phyloP scores from a whole-genome alignment of 2,329 filamentous ascomycete species.

The Fusarium sp. region DNA sequence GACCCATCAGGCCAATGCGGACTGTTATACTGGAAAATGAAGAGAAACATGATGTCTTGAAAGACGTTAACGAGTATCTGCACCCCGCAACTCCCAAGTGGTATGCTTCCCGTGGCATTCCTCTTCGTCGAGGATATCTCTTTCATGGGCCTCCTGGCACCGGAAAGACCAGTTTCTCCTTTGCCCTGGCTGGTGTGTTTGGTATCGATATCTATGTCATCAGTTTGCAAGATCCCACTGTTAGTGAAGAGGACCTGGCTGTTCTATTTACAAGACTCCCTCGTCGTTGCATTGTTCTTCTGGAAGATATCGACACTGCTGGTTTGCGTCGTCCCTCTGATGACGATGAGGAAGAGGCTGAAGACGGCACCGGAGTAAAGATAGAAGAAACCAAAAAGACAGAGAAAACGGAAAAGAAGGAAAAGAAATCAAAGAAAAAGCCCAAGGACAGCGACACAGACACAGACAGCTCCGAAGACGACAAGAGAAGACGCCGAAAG shows the following conservation, averaged over 20 bases:
- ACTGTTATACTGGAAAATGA: conserved; percentile 78
- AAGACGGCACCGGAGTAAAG: conserved; percentile 18
- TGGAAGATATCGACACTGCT: conserved; percentile 77
- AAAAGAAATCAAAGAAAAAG: conserved; percentile 47
- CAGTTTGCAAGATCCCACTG: conserved; percentile 63
- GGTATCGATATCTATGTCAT: conserved; percentile 75
- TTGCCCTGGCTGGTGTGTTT: conserved; percentile 73
- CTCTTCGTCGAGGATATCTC: conserved; percentile 79
- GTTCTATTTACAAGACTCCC: conserved; percentile 70
- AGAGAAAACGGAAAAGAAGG: conserved; percentile 22
- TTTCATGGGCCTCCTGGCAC: conserved; percentile 81
- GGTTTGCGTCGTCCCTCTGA: conserved; percentile 61
- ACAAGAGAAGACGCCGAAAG: conserved; percentile 33
- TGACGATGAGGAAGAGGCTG: conserved; percentile 44
- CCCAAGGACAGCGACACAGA: conserved; percentile 38
- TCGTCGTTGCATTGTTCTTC: conserved; percentile 70
- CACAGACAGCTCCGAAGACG: conserved; percentile 43
- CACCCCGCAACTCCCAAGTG: conserved; percentile 75
- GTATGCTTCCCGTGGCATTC: conserved; percentile 81
- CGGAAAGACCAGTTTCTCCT: conserved; percentile 76
- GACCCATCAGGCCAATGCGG: conserved; percentile 76
- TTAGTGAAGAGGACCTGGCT: conserved; percentile 71
- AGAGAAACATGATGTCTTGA: conserved; percentile 73
- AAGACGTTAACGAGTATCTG: conserved; percentile 82
- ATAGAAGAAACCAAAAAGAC: conserved; percentile 14